Evolutionary conservation across 176 grass and related monocot species (phyloP).

Genomic region (Coix lacrymajobi): DNA sequence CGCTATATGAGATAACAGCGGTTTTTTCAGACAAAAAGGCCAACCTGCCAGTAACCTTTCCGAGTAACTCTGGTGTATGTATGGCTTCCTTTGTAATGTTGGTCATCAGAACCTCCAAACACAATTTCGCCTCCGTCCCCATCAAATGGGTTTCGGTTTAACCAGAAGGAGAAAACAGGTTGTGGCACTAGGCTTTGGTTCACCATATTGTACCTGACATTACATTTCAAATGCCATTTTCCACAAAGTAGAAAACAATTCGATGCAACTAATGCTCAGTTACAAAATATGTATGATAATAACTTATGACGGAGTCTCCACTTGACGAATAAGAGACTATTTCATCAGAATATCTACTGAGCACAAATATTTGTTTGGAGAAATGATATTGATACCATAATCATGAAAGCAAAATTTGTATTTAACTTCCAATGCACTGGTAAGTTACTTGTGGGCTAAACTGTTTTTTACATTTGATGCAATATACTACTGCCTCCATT

Average conservation of each 20-base stretch:
- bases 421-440: neutral
- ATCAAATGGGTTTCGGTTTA: slow-evolving; percentile 71
- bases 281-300: neutral
- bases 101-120: slow-evolving; percentile 69
- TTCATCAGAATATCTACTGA: neutral
- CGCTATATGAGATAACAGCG: neutral
- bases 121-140: slow-evolving; percentile 87
- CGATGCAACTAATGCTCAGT: neutral
- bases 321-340: neutral
- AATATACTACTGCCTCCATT: neutral
- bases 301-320: neutral
- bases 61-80: slow-evolving; percentile 78
- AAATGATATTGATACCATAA: neutral
- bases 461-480: neutral
- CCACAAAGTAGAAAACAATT: neutral
- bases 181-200: slow-evolving; percentile 53
- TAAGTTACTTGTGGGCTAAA: neutral
- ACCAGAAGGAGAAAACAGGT: slow-evolving; percentile 86
- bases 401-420: neutral
- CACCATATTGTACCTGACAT: slow-evolving; percentile 86
- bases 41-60: slow-evolving; percentile 89
- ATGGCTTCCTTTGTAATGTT: slow-evolving; percentile 68
- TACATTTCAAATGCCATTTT: neutral
- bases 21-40: neutral
- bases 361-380: neutral